Evolutionary conservation across 768 basidiomycete species (phyloP).

Genomic region (Naematelia aurantialba): DNA sequence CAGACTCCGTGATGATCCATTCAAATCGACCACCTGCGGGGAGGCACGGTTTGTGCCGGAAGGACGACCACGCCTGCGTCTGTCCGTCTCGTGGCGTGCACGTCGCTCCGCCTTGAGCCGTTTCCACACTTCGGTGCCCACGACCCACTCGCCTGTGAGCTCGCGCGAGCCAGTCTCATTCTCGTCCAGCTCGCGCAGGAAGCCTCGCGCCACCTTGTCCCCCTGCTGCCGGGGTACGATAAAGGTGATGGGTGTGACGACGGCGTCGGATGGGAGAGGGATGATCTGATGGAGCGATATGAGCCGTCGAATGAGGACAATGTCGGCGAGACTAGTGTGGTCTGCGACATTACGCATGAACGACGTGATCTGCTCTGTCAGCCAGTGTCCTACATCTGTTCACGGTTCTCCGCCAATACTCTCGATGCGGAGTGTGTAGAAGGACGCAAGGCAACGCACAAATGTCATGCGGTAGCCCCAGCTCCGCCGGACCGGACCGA

Average conservation of each 20-base stretch:
- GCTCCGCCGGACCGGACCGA: constrained; percentile 79
- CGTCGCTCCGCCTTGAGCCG: constrained; percentile 76
- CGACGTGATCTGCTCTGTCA: constrained; percentile 44
- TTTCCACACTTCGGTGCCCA: constrained; percentile 88
- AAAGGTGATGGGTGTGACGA: constrained; percentile 93
- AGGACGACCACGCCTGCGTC: background rate
- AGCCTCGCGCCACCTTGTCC: constrained; percentile 54
- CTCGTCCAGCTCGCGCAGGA: constrained; percentile 67
- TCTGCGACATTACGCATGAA: constrained; percentile 78
- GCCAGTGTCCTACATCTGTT: background rate
- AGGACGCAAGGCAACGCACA: background rate
- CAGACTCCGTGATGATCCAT: background rate
- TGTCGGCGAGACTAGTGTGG: constrained; percentile 77
- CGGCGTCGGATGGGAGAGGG: constrained; percentile 83
- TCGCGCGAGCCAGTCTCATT: constrained; percentile 73
- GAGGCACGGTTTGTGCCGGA: background rate
- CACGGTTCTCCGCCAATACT: background rate
- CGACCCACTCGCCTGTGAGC: constrained; percentile 92
- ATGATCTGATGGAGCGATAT: constrained; percentile 77
- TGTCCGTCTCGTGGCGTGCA: constrained; percentile 17
- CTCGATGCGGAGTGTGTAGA: background rate
- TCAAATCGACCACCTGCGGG: background rate
- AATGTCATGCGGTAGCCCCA: constrained; percentile 95
- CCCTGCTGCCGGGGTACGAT: constrained; percentile 61
- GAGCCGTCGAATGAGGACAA: constrained; percentile 63